Percentiles rank a stretch among this genome's conserved stretches.
phyloP scores from a whole-genome alignment of 176 grass and related monocot species.

The Oryza glaberrima region DNA sequence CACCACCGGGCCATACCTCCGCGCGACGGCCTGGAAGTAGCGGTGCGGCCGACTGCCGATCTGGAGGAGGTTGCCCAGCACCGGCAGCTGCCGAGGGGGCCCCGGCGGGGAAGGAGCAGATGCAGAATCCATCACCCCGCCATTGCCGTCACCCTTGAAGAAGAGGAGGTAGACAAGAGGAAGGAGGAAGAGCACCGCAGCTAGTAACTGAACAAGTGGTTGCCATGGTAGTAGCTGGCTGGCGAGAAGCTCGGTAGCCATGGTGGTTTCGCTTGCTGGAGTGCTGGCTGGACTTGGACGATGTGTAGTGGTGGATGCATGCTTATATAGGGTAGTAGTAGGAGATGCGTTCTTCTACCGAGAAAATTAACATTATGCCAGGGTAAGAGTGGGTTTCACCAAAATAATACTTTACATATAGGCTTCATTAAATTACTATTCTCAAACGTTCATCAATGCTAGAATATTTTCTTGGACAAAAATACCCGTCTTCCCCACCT shows the following conservation, averaged over 20 bases:
- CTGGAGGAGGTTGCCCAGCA: conserved; percentile 53
- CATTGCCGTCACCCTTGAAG: background rate
- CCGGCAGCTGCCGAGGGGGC: conserved; percentile 21
- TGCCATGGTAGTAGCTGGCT: background rate
- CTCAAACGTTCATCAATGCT: too few relatives aligned
- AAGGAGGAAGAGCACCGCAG: background rate
- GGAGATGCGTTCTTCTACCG: too few relatives aligned
- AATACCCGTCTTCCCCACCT: too few relatives aligned
- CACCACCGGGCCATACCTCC: conserved; percentile 34
- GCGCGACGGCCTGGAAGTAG: conserved; percentile 26
- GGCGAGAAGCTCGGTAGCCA: background rate
- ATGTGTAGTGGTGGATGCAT: too few relatives aligned
- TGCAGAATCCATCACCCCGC: background rate
- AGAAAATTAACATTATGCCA: too few relatives aligned
- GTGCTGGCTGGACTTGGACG: too few relatives aligned
- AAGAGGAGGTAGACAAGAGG: conserved; percentile 2
- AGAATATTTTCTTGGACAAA: too few relatives aligned
- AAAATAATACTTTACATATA: too few relatives aligned
- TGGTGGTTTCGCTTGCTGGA: background rate
- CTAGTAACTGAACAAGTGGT: background rate
- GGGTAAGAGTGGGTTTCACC: too few relatives aligned
- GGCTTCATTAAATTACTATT: too few relatives aligned
- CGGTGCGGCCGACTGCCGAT: conserved; percentile 44
- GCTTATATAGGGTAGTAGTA: too few relatives aligned
- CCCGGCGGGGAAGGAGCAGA: background rate